These are phyloP conservation scores for Geotrichum carabidarum DNA, from an alignment of 1,139 yeast genomes.

Conservation along the genomic window DNA sequence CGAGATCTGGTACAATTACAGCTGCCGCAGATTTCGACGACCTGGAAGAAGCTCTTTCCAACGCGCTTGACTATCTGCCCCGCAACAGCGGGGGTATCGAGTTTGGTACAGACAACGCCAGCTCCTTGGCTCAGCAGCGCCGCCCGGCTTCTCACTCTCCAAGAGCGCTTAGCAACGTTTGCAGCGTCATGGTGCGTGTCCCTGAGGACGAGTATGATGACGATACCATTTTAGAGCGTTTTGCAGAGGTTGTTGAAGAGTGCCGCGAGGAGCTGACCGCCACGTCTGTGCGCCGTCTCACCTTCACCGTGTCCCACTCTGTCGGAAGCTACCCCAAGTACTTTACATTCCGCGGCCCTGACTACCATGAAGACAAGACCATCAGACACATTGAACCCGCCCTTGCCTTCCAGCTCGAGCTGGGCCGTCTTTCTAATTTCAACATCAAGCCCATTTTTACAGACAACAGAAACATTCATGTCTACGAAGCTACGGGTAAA, in stretches of 20 bases:
- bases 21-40: constrained; percentile 84
- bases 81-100: constrained; percentile 35
- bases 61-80: constrained; percentile 71
- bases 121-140: constrained; percentile 33
- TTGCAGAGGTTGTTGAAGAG: constrained; percentile 62
- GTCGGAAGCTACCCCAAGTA: constrained; percentile 90
- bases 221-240: constrained; percentile 57
- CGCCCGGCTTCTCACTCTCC: constrained; percentile 30
- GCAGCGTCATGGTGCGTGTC: constrained; percentile 74
- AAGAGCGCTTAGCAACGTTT: constrained; percentile 60
- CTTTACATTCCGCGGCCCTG: constrained; percentile 90
- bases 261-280: constrained; percentile 62
- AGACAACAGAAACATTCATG: constrained; percentile 95
- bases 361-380: constrained; percentile 67
- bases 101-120: constrained; percentile 21
- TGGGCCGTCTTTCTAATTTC: constrained; percentile 90
- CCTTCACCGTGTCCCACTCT: constrained; percentile 79
- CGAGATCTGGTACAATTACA: constrained; percentile 82
- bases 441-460: constrained; percentile 92
- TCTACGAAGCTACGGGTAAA: constrained; percentile 93
- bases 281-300: constrained; percentile 81
- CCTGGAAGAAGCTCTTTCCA: constrained; percentile 71
- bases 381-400: constrained; percentile 99
- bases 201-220: constrained; percentile 67
- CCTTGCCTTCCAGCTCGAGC: constrained; percentile 92